Evolutionary conservation across 805 yeast species (phyloP).

Genomic region (Wickerhamomyces bovis): DNA sequence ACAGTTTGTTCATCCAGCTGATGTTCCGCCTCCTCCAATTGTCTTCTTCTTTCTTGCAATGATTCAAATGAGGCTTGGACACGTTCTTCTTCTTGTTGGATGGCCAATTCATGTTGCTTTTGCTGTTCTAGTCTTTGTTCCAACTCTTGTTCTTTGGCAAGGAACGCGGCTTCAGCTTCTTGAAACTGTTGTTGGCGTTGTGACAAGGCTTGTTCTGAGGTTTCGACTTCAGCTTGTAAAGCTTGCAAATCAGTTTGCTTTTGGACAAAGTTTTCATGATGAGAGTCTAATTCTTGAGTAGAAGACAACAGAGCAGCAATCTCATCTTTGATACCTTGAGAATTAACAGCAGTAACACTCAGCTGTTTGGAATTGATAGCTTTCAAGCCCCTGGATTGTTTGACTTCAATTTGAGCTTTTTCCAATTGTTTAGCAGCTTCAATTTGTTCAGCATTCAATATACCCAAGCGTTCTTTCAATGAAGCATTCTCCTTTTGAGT

Average conservation of each 20-base stretch:
- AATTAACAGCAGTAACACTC: conserved; percentile 51
- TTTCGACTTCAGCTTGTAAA: conserved; percentile 26
- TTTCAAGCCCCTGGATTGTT: conserved; percentile 55
- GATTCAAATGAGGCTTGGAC: conserved; percentile 30
- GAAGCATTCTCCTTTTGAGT: conserved; percentile 62
- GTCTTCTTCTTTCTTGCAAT: conserved; percentile 30
- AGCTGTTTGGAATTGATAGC: conserved; percentile 68
- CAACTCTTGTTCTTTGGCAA: conserved; percentile 24
- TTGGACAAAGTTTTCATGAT: conserved; percentile 32
- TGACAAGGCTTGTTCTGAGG: conserved; percentile 30
- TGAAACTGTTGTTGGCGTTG: conserved; percentile 24
- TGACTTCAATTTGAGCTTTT: conserved; percentile 45
- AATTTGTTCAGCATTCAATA: conserved; percentile 58
- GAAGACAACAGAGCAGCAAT: conserved; percentile 27
- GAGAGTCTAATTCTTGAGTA: conserved; percentile 31
- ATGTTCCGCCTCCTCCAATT: conserved; percentile 33
- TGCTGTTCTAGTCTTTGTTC: conserved; percentile 28
- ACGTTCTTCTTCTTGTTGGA: conserved; percentile 32
- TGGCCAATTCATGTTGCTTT: conserved; percentile 29
- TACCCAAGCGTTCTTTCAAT: conserved; percentile 63
- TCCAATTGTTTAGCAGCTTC: conserved; percentile 53
- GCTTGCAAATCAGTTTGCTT: conserved; percentile 30
- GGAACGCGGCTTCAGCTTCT: conserved; percentile 14
- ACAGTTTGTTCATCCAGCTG: conserved; percentile 34
- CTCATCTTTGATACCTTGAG: conserved; percentile 37